Conservation (phyloP, 345 rosid species). For the Eucalyptus polyanthemos region DNA sequence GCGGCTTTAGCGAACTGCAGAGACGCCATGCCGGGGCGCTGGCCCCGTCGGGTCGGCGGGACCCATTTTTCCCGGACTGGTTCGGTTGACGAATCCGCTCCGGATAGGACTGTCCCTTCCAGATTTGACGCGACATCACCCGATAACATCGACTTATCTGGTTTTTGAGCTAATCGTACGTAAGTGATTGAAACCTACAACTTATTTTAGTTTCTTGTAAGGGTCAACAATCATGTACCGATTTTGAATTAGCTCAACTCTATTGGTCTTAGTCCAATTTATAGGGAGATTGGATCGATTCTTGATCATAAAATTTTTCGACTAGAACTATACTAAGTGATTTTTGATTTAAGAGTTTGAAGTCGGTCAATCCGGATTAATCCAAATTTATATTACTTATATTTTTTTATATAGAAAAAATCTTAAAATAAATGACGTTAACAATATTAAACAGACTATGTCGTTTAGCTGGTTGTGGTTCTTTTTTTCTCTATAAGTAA, state of each 20-base stretch:
- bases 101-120: neutral
- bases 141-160: neutral
- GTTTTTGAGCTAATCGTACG: no score
- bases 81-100: neutral
- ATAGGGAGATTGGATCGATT: rapidly evolving
- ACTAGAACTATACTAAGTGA: rapidly evolving
- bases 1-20: neutral
- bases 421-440: no score
- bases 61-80: neutral
- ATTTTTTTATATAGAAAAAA: no score
- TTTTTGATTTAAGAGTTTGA: no score
- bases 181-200: no score
- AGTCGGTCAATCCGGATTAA: no score
- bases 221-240: no score
- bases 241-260: rapidly evolving
- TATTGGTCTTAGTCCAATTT: rapidly evolving
- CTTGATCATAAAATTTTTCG: rapidly evolving
- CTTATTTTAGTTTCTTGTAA: no score
- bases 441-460: no score
- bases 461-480: neutral
- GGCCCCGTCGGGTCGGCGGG: neutral
- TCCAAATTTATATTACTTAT: no score
- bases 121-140: neutral
- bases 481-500: neutral
- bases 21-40: neutral